A percentile compares a stretch with the other conserved stretches of the same genome.
These are phyloP conservation scores for Bombardia bombarda DNA, from an alignment of 495 filamentous ascomycete genomes.

Conservation along the genomic window DNA sequence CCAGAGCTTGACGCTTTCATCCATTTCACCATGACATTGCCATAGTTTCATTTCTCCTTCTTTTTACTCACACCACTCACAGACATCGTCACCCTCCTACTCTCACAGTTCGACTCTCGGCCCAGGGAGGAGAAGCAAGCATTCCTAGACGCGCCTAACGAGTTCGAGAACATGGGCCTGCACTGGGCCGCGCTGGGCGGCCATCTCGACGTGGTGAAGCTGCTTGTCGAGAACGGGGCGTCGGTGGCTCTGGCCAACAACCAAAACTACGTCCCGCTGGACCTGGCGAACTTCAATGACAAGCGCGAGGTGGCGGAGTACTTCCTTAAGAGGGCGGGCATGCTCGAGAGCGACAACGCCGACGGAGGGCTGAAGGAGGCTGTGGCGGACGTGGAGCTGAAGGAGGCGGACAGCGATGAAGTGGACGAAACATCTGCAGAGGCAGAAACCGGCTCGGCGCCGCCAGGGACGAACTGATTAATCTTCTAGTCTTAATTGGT, in stretches of 20 bases:
- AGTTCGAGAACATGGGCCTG: slow-evolving; percentile 77
- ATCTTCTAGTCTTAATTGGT: too few species aligned
- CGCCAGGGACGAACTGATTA: too few species aligned
- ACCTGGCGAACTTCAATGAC: slow-evolving; percentile 69
- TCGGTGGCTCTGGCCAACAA: slow-evolving; percentile 67
- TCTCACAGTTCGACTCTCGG: slow-evolving; percentile 27
- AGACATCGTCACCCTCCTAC: slow-evolving; percentile 35
- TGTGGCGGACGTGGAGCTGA: slow-evolving; percentile 18
- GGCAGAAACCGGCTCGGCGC: not conserved
- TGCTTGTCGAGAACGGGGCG: slow-evolving; percentile 54
- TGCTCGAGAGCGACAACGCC: slow-evolving; percentile 45
- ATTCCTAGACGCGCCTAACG: slow-evolving; percentile 62
- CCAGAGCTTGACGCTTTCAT: too few species aligned
- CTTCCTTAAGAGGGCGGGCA: slow-evolving; percentile 48
- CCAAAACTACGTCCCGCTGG: slow-evolving; percentile 78
- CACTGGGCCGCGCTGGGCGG: slow-evolving; percentile 92
- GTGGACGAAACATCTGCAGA: not conserved
- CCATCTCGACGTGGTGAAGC: slow-evolving; percentile 69
- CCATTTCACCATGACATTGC: too few species aligned
- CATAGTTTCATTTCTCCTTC: too few species aligned
- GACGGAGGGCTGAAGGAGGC: slow-evolving; percentile 23
- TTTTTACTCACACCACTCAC: not conserved
- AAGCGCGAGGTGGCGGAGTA: slow-evolving; percentile 61
- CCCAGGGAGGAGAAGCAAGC: slow-evolving; percentile 25
- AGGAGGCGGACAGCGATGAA: slow-evolving; percentile 10